Percentiles rank a stretch among this genome's conserved stretches.
Evolutionary conservation across 2,329 filamentous ascomycete genomes (phyloP).

Genomic region (Cercospora sp.): DNA sequence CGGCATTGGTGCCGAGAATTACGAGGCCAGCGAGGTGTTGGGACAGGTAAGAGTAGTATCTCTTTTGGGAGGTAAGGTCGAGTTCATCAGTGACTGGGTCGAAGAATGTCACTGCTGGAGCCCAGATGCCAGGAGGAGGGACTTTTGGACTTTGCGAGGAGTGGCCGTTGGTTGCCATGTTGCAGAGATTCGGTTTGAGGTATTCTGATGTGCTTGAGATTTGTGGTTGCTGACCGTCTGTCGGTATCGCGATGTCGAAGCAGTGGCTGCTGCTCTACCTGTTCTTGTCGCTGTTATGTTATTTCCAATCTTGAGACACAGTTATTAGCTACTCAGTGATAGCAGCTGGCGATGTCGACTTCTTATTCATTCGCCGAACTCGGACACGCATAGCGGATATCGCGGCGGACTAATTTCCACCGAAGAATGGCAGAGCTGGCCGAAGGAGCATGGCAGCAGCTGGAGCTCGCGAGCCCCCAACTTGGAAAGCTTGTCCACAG

Average conservation of each 20-base stretch:
- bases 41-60: constrained; percentile 49
- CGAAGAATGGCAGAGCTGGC: background rate
- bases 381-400: constrained; percentile 9
- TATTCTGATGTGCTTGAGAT: background rate
- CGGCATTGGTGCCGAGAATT: constrained; percentile 50
- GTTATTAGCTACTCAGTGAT: background rate
- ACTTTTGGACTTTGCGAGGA: constrained; percentile 44
- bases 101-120: constrained; percentile 50
- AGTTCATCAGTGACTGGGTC: constrained; percentile 43
- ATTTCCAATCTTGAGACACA: background rate
- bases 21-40: constrained; percentile 48
- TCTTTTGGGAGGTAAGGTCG: constrained; percentile 45
- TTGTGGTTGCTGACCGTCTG: background rate
- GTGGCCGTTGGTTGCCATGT: constrained; percentile 25
- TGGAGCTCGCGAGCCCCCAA: background rate
- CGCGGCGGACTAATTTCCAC: constrained; percentile 8
- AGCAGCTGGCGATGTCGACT: background rate
- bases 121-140: constrained; percentile 48
- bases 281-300: background rate
- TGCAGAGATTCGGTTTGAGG: background rate
- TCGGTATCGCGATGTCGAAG: background rate
- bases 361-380: constrained; percentile 13
- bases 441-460: background rate
- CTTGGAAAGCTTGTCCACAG: constrained; percentile 7
- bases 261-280: background rate